Evolutionary conservation across 2,329 filamentous ascomycete species (phyloP), one percentile per base, ranked within the genome.

Genomic region (Exophiala xenobiotica): DNA sequence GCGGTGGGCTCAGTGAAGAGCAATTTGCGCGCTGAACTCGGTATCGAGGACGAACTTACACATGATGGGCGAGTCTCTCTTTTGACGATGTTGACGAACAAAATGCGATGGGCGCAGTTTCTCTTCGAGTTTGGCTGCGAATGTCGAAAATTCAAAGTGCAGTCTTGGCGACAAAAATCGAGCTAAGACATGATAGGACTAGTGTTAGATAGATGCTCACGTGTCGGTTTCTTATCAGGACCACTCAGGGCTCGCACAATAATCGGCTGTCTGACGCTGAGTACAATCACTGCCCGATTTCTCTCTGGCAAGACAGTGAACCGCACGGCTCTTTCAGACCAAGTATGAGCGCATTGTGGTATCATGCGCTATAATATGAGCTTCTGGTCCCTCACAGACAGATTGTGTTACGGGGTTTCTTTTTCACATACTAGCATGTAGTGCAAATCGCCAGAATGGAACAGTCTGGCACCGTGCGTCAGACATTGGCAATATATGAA

Each of bases 41-140:
- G 31, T 14, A 14, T 35, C 18, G 20, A 24, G n/a, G 6, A 24
- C 14, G 38, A 23, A 14, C 72, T 63, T 74, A 74, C 72, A 75
- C 72, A 75, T 75, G 70, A 71, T 74, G 70, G 72, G 72, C 72
- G 68, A 71, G 70, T 68, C 51, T 49, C 54, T 59, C 57, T 33
- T 53, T 54, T n/a, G n/a, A n/a, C n/a, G 46, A 50, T 12, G 41
- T 24, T 44, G 37, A n/a, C 38, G 38, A 20, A 40, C 22, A 20
- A 40, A 14, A n/a, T 40, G 29, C 29, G 29, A 33, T 33, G 12
- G 29, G n/a, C 29, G 29, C 29, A 33, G 29, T 33, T 33, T 39
- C 12, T 48, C 24, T 53, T 45, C 37, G n/a, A n/a, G n/a, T n/a
- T n/a, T n/a, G n/a, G n/a, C n/a, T n/a, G n/a, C n/a, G 20, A n/a